phyloP scores from a whole-genome alignment of 345 rosid species.

The Raphanus sativus region DNA sequence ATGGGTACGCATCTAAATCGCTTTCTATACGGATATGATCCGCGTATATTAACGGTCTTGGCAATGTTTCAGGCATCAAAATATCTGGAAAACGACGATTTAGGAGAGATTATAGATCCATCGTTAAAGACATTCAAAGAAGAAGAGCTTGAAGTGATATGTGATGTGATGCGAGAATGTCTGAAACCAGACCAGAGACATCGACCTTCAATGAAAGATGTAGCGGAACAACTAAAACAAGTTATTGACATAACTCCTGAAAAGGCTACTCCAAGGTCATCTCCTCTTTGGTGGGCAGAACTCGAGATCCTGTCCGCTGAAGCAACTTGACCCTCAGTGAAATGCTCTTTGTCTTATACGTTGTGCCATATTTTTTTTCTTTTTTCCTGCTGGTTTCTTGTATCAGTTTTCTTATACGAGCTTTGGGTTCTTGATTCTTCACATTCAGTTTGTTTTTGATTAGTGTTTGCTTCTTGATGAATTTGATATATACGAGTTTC shows the following conservation, averaged over 20 bases:
- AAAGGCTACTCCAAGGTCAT: constrained; percentile 88
- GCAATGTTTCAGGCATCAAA: constrained; percentile 58
- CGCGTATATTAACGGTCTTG: not conserved
- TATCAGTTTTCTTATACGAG: constrained; percentile 22
- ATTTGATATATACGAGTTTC: constrained; percentile 30
- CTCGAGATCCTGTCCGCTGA: constrained; percentile 88
- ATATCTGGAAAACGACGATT: constrained; percentile 46
- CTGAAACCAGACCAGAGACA: constrained; percentile 50
- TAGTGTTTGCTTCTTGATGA: constrained; percentile 23
- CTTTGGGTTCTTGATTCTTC: constrained; percentile 29
- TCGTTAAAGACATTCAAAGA: constrained; percentile 68
- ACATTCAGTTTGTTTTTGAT: constrained; percentile 16
- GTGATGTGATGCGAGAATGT: constrained; percentile 66
- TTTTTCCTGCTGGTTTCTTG: constrained; percentile 9
- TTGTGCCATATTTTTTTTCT: constrained; percentile 8
- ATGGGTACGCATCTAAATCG: constrained; percentile 55
- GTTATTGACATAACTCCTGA: constrained; percentile 66
- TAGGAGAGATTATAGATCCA: constrained; percentile 63
- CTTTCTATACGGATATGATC: not conserved
- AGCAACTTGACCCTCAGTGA: constrained; percentile 53
- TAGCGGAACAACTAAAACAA: constrained; percentile 51
- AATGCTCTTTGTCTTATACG: constrained; percentile 6
- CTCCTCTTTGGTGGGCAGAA: constrained; percentile 99
- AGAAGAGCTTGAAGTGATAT: constrained; percentile 65
- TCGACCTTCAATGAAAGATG: constrained; percentile 69